A percentile compares a stretch with the other conserved stretches of the same genome.
Conservation (phyloP, 2,329 filamentous ascomycete genomes). For the Coniochaeta sp. region DNA sequence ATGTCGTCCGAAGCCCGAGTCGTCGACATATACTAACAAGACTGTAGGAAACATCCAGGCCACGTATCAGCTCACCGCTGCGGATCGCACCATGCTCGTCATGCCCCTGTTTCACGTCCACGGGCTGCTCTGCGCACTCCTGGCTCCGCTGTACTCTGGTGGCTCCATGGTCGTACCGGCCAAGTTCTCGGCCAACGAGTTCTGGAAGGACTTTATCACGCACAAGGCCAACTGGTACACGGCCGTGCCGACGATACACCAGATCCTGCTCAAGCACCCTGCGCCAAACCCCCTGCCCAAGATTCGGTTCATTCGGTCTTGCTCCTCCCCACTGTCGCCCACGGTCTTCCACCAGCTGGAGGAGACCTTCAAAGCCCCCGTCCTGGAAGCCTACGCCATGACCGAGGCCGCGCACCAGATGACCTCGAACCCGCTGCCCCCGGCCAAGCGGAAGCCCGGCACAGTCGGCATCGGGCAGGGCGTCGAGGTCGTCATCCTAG, state of each 20-base stretch:
- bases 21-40: slow-evolving; percentile 1
- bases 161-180: slow-evolving; percentile 73
- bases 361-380: slow-evolving; percentile 66
- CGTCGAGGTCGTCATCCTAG: slow-evolving; percentile 72
- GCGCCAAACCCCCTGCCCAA: slow-evolving; percentile 58
- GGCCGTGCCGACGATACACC: slow-evolving; percentile 87
- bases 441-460: slow-evolving; percentile 68
- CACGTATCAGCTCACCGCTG: slow-evolving; percentile 64
- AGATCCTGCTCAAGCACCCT: slow-evolving; percentile 73
- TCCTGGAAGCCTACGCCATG: slow-evolving; percentile 89
- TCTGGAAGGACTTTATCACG: slow-evolving; percentile 70
- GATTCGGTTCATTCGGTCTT: slow-evolving; percentile 84
- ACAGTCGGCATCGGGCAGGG: slow-evolving; percentile 79
- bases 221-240: slow-evolving; percentile 87
- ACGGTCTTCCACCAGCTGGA: slow-evolving; percentile 77
- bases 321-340: slow-evolving; percentile 75
- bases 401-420: slow-evolving; percentile 84
- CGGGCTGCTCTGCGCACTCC: slow-evolving; percentile 75
- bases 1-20: slow-evolving; percentile 16
- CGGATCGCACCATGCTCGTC: slow-evolving; percentile 76
- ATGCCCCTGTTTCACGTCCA: slow-evolving; percentile 92
- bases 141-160: slow-evolving; percentile 67
- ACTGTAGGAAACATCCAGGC: slow-evolving; percentile 62
- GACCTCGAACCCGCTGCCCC: slow-evolving; percentile 68
- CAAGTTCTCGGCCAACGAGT: slow-evolving; percentile 75